Percentiles rank a stretch among this genome's conserved stretches.
phyloP scores from a whole-genome alignment of 2,329 filamentous ascomycete genomes.

The Paraconiothyrium sp. region DNA sequence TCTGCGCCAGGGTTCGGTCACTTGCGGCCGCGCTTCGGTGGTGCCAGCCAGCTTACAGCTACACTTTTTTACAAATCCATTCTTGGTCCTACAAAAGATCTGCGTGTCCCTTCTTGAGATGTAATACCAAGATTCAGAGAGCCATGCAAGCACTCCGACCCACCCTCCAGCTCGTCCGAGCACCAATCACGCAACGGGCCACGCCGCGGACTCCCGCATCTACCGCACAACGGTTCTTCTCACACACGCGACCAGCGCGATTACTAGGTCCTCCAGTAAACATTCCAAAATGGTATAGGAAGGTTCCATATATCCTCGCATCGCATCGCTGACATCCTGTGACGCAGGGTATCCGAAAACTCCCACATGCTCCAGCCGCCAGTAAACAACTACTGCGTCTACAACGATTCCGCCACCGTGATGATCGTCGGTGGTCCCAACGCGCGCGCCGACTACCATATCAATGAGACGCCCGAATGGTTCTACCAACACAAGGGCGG shows the following conservation, averaged over 20 bases:
- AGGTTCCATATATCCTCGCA: neutral
- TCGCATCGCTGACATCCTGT: neutral
- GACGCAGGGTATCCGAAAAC: conserved; percentile 83
- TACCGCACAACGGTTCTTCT: conserved; percentile 37
- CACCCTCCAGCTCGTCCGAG: conserved; percentile 26
- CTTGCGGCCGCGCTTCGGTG: conserved; percentile 23
- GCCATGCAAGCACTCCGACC: conserved; percentile 33
- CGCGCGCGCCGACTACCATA: conserved; percentile 96
- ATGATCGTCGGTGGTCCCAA: conserved; percentile 98
- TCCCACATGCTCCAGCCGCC: conserved; percentile 91
- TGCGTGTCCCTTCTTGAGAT: neutral
- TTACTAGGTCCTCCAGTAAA: conserved; percentile 48
- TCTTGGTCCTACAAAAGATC: neutral
- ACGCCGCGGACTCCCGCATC: conserved; percentile 25
- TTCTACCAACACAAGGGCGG: conserved; percentile 96
- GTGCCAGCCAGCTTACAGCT: neutral
- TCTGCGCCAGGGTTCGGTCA: neutral
- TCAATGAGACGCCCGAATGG: conserved; percentile 95
- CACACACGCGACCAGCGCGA: conserved; percentile 31
- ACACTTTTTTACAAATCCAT: conserved; percentile 3
- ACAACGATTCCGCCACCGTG: conserved; percentile 82
- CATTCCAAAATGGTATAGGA: conserved; percentile 53
- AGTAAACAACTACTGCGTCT: conserved; percentile 97
- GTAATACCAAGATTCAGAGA: conserved; percentile 14
- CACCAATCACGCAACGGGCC: conserved; percentile 16